These are phyloP conservation scores for Besnoitia besnoiti DNA, from an alignment of 169 alveolate genomes.

Conservation along the genomic window DNA sequence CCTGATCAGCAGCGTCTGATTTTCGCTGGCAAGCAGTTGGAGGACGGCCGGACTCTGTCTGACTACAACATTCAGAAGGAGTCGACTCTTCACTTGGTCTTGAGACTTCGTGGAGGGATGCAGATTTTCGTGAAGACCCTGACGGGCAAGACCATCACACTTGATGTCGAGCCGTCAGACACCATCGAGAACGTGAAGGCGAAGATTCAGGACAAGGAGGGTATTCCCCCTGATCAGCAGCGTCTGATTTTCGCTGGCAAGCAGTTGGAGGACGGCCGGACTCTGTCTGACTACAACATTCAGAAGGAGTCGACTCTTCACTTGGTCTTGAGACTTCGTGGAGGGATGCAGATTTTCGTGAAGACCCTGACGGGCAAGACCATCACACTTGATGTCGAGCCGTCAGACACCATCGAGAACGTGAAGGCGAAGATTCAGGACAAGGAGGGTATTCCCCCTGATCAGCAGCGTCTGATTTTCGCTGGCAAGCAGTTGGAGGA, in stretches of 20 bases:
- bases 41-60: slow-evolving; percentile 97
- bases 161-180: slow-evolving; percentile 96
- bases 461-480: slow-evolving; percentile 98
- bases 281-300: slow-evolving; percentile 97
- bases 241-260: slow-evolving; percentile 99
- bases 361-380: slow-evolving; percentile 97
- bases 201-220: slow-evolving; percentile 77
- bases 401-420: slow-evolving; percentile 95
- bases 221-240: slow-evolving; percentile 99
- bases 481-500: slow-evolving; percentile 99
- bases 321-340: slow-evolving; percentile 30
- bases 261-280: slow-evolving; percentile 98
- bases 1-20: slow-evolving; percentile 99
- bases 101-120: slow-evolving; percentile 71
- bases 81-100: slow-evolving; percentile 70
- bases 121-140: slow-evolving; percentile 96
- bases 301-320: slow-evolving; percentile 87
- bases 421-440: slow-evolving; percentile 80
- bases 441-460: slow-evolving; percentile 95
- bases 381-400: slow-evolving; percentile 95
- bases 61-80: slow-evolving; percentile 98
- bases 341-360: slow-evolving; percentile 93
- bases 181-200: slow-evolving; percentile 91
- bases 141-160: slow-evolving; percentile 95
- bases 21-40: slow-evolving; percentile 98